Base-by-base conservation (phyloP, 257 asterid genomes). In the Cinchona pubescens region DNA sequence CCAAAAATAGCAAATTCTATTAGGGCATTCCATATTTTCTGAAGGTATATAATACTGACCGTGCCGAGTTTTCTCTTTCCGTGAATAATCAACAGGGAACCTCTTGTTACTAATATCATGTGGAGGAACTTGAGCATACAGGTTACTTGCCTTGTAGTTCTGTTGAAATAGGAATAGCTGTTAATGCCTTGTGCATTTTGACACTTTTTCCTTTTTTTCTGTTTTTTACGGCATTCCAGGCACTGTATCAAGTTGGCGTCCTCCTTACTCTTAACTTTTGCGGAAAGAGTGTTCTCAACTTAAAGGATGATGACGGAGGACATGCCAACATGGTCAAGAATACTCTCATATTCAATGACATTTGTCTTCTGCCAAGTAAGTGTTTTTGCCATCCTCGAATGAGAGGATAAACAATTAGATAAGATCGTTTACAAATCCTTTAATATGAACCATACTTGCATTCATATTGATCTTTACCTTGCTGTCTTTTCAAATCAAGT, bases 311-410 rank as follows among this genome's bases (percentile, higher is more conserved):
- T 34, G 73, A 72, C 8, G 56, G 49, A 34, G 83, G 76, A 77
- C 89, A 85, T 79, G 93, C 95, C 78, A 84, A 79, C 87, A 83
- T 83, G 90, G 88, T 90, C 82, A 88, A 86, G 85, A 94, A 92
- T 69, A 92, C 97, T 15, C 80, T 94, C 68, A 85, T 94, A 29
- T 94, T 94, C 76, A 94, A 92, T 38, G 76, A n/a, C 94, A 25
- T 94, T 94, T 76, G 98, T 94, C 77, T 86, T 94, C 65, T 94
- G 97, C 85, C 98, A 94, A 87, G 98, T 94, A 85, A 86, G 97
- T 85, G 23, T 11, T 80, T 65, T 79, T 69, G 45, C 35, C 62
- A 16, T 63, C 49, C 40, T 71, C 37, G 9, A 12, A 13, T 35
- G 43, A 45, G 13, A 25, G 32, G 42, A 51, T 6, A 15, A 13